These are phyloP conservation scores for Phytopythium oedochilum DNA, from an alignment of 352 stramenopile genomes.

Conservation along the genomic window DNA sequence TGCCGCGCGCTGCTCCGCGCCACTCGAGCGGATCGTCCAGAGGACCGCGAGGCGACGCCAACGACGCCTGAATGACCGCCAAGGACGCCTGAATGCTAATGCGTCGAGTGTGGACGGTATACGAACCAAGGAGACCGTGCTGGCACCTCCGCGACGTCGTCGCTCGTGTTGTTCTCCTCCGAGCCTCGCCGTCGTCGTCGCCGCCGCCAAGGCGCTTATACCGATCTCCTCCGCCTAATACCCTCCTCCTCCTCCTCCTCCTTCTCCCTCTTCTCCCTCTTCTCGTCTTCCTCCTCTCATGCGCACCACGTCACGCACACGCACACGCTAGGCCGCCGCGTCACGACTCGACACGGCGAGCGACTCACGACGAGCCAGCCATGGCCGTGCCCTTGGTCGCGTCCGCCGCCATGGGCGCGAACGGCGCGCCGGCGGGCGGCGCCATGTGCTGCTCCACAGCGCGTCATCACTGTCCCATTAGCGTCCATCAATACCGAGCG, in stretches of 20 bases:
- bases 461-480: background rate
- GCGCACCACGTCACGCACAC: background rate
- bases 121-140: background rate
- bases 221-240: background rate
- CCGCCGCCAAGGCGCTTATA: background rate
- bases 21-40: background rate
- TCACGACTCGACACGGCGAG: no score
- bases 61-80: background rate
- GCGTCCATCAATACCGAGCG: background rate
- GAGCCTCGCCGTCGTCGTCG: background rate
- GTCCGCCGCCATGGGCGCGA: constrained; percentile 63
- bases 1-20: constrained; percentile 12
- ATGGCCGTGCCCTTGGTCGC: constrained; percentile 70
- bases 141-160: background rate
- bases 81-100: background rate
- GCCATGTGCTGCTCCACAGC: constrained; percentile 49
- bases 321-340: constrained; percentile 2
- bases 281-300: background rate
- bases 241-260: background rate
- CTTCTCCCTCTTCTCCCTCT: constrained; percentile 5
- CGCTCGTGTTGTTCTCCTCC: background rate
- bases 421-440: constrained; percentile 51
- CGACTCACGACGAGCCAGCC: constrained; percentile 58
- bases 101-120: no score
- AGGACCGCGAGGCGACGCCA: no score